Percentiles rank a stretch among this genome's conserved stretches.
phyloP scores from a whole-genome alignment of 805 yeast species.

The Saccharomycopsis sp. region DNA sequence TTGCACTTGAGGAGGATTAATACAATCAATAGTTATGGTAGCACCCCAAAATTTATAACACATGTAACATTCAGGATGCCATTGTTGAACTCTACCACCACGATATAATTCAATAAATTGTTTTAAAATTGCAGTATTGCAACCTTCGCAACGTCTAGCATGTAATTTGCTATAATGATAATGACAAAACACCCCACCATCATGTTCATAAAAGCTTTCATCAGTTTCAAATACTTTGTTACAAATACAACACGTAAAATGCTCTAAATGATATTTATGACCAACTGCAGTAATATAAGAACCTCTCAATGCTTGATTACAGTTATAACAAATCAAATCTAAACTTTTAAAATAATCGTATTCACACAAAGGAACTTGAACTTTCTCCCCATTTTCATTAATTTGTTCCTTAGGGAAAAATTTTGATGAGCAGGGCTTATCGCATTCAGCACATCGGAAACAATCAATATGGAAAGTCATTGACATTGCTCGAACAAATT shows the following conservation, averaged over 20 bases:
- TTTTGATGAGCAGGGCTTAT: slow-evolving; percentile 70
- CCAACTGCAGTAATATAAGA: slow-evolving; percentile 93
- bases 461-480: slow-evolving; percentile 80
- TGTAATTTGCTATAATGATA: slow-evolving; percentile 81
- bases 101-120: slow-evolving; percentile 90
- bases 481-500: slow-evolving; percentile 78
- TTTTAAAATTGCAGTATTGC: slow-evolving; percentile 82
- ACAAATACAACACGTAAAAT: slow-evolving; percentile 84
- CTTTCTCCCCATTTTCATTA: slow-evolving; percentile 28
- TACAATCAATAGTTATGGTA: slow-evolving; percentile 53
- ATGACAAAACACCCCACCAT: slow-evolving; percentile 78
- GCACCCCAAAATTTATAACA: slow-evolving; percentile 97
- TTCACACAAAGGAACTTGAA: slow-evolving; percentile 70
- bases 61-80: slow-evolving; percentile 99
- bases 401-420: slow-evolving; percentile 75
- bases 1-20: slow-evolving; percentile 37
- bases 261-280: slow-evolving; percentile 87
- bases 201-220: slow-evolving; percentile 87
- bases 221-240: slow-evolving; percentile 80
- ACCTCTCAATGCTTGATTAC: slow-evolving; percentile 82
- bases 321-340: slow-evolving; percentile 77
- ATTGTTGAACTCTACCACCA: slow-evolving; percentile 88
- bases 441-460: slow-evolving; percentile 82
- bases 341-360: slow-evolving; percentile 83
- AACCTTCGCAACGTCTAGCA: slow-evolving; percentile 91